Evolutionary conservation across 495 filamentous ascomycete species (phyloP), one percentile per base, ranked within the genome.

Genomic region (Haplographium delicatum): DNA sequence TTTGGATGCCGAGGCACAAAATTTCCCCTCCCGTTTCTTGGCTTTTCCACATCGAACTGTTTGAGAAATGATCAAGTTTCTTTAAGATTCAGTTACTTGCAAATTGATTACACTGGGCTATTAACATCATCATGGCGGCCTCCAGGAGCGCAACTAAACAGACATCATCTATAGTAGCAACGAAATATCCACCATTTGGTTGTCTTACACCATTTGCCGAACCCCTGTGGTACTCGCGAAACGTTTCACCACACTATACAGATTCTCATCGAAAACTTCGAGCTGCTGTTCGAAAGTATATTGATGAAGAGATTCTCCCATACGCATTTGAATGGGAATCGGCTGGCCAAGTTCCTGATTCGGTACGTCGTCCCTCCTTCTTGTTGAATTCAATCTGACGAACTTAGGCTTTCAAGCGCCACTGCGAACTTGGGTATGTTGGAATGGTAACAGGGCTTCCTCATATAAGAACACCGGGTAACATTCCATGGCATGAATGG

Each of bases 261-360:
- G 62, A 68, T 13, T 59, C 68, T 1, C 73, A 78, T 50, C 61
- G 72, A 42, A 63, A 66, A 11, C 65, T 78, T 0, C 70, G 74
- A 45, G 65, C 65, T 27, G 62, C 61, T 30, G 67, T 76, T 7
- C 69, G 74, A 22, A 54, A 68, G 8, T 78, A 76, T 42, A 59
- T 75, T 41, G 70, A 75, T 26, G 66, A 64, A 4, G 57, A 66
- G 19, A 68, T 78, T 15, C 56, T 64, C 1, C 73, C 74, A 1
- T 63, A 65, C 54, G 71, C 69, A 0, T 65, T 68, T 26, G 72
- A 75, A 40, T 78, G 74, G 74, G 74, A 78, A 58, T 57, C 56
- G 20, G 66, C 65, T 8, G 74, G 73, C 8, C 53, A 65, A 53
- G 65, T 75, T 13, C 74, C 73, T 34, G 62, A 67, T 38, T 27